A percentile compares a stretch with the other conserved stretches of the same genome.
These are phyloP conservation scores for Chrysophaeum taylorii DNA, from an alignment of 352 stramenopile genomes.

Conservation along the genomic window DNA sequence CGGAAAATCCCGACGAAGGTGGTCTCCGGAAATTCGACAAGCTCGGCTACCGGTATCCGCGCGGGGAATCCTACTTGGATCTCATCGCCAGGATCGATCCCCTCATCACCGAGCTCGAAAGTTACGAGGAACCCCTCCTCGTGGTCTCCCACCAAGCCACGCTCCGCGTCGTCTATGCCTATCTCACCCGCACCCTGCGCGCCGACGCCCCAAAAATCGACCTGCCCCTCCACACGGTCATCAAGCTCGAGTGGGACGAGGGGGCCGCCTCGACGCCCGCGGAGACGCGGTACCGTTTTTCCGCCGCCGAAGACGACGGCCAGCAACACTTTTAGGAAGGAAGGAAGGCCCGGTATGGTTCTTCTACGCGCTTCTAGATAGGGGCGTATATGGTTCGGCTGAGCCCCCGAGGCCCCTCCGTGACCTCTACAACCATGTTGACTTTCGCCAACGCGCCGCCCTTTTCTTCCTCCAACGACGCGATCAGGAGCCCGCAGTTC, in stretches of 20 bases:
- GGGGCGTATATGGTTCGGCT: conserved; percentile 73
- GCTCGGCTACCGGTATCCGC: conserved; percentile 51
- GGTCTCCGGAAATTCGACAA: conserved; percentile 67
- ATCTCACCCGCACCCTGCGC: conserved; percentile 82
- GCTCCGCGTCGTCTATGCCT: conserved; percentile 85
- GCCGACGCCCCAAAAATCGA: conserved; percentile 74
- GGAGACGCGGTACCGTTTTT: too few species aligned
- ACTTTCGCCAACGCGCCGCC: conserved; percentile 59
- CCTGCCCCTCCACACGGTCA: conserved; percentile 76
- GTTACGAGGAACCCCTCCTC: conserved; percentile 68
- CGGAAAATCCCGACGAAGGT: conserved; percentile 87
- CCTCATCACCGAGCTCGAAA: conserved; percentile 91
- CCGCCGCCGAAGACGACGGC: too few species aligned
- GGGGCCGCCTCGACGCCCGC: too few species aligned
- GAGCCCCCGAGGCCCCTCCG: conserved; percentile 50
- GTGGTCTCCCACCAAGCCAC: conserved; percentile 91
- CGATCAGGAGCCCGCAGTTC: conserved; percentile 69
- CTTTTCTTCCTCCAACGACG: conserved; percentile 56
- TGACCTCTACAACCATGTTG: conserved; percentile 75
- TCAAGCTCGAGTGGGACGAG: conserved; percentile 80
- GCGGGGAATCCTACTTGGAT: conserved; percentile 89
- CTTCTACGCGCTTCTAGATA: too few species aligned
- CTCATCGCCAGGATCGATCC: conserved; percentile 90
- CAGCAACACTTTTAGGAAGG: too few species aligned
- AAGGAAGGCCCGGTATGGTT: too few species aligned